Base-by-base conservation (phyloP, 177 flowering plant species). In the Vitis hybrid region DNA sequence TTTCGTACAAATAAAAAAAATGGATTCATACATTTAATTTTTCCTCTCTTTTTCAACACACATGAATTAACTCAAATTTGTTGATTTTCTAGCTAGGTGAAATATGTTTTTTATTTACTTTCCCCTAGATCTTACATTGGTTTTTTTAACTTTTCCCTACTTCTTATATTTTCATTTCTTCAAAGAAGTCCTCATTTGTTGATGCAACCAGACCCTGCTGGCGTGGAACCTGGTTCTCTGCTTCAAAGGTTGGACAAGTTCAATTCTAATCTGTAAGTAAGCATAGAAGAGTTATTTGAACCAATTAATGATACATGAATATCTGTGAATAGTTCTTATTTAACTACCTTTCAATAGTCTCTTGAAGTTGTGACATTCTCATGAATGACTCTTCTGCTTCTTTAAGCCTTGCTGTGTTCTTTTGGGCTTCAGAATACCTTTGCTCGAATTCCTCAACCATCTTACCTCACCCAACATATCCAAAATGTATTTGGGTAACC, bases 171-270 rank as follows among this genome's bases (percentile, higher is more conserved):
- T 71, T 80, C 72, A 85, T 66, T 81, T 92, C 92, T 72, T 85
- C 88, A 53, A 84, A 79, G 76, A 83, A 80, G 11, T 85, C 88
- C 58, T 86, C 87, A 68, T 77, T 83, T 61, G 76, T 63, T 67
- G 94, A 80, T 71, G 85, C 83, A 69, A 74, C 93, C 77, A 91
- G 73, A 63, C 91, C 92, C 76, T 91, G 90, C 68, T 93, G 95
- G 46, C 97, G 89, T 35, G 91, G 87, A 69, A 93, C 92, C 76
- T 91, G 93, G 80, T 90, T 91, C 84, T 93, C 98, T 15, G 94
- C 81, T 79, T 91, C 97, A 49, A 27, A 90, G 78, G 79, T 83
- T 91, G 54, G 95, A 90, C 73, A 91, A 58, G 70, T 82, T 87
- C 71, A 73, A 65, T 77, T 91, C 90, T 58, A 91, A 78, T 75